Evolutionary conservation across 1,139 yeast species (phyloP).

Genomic region (Blastobotrys ciferrii): DNA sequence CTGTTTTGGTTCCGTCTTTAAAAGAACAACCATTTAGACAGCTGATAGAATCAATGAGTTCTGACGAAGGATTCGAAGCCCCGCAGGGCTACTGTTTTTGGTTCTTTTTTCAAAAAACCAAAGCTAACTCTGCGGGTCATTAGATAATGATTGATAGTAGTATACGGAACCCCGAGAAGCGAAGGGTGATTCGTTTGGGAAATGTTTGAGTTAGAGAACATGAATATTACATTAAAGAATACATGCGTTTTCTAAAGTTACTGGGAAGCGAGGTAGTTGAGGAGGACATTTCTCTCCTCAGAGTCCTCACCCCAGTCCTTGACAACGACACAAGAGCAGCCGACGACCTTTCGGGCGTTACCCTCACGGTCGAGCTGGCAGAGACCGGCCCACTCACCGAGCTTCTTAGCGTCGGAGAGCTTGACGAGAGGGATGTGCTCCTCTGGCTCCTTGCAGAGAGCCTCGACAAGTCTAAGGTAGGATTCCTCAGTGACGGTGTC

Average conservation of each 20-base stretch:
- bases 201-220: too few species aligned
- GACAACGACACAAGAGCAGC: slow-evolving; percentile 99
- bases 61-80: too few species aligned
- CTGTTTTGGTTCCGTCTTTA: too few species aligned
- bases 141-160: too few species aligned
- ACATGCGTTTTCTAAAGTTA: slow-evolving; percentile 33
- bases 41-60: too few species aligned
- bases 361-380: slow-evolving; percentile 99
- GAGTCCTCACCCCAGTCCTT: slow-evolving; percentile 99
- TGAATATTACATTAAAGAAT: neutral
- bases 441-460: slow-evolving; percentile 97
- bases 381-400: slow-evolving; percentile 99
- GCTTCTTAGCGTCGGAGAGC: slow-evolving; percentile 99
- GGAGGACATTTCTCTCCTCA: slow-evolving; percentile 94
- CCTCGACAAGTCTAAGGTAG: slow-evolving; percentile 97
- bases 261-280: slow-evolving; percentile 95
- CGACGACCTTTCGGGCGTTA: slow-evolving; percentile 99
- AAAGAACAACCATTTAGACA: too few species aligned
- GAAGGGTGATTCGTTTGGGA: too few species aligned
- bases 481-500: slow-evolving; percentile 98
- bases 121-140: too few species aligned
- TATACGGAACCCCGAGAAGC: too few species aligned
- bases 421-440: slow-evolving; percentile 96
- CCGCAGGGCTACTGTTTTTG: too few species aligned
- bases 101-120: too few species aligned